These are phyloP conservation scores for Hyaloscypha variabilis DNA, from an alignment of 495 filamentous ascomycete genomes.

Conservation along the genomic window DNA sequence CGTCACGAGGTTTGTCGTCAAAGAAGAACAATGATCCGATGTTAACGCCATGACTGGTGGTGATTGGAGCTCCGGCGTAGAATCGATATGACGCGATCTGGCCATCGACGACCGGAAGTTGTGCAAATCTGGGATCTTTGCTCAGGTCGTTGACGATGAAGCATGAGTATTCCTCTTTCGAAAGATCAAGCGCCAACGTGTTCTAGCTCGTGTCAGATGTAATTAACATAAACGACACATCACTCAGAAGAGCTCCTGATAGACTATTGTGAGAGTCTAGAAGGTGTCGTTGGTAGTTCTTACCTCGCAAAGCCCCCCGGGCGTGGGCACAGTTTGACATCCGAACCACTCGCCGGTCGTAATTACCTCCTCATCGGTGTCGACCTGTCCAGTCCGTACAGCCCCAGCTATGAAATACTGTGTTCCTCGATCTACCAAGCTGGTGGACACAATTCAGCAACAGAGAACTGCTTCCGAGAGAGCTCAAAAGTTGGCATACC, in stretches of 20 bases:
- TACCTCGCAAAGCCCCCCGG: constrained; percentile 30
- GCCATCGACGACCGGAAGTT: constrained; percentile 43
- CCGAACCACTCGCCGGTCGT: constrained; percentile 24
- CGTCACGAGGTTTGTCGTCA: constrained; percentile 57
- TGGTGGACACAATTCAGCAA: not conserved
- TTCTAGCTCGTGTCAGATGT: constrained; percentile 12
- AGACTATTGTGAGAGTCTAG: not conserved
- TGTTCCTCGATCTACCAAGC: constrained; percentile 19
- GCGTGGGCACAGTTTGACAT: constrained; percentile 18
- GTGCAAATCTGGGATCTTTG: constrained; percentile 48
- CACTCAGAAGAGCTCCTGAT: too few species aligned
- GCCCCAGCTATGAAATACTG: constrained; percentile 31
- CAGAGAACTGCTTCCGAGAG: not conserved
- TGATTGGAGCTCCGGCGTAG: constrained; percentile 69
- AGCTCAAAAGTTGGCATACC: constrained; percentile 13
- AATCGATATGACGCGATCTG: constrained; percentile 46
- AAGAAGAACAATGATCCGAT: constrained; percentile 73
- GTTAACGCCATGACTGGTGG: constrained; percentile 66
- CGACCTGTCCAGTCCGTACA: not conserved
- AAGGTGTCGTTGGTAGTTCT: not conserved
- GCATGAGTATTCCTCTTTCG: constrained; percentile 18
- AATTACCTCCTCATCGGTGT: constrained; percentile 1
- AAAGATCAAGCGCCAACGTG: constrained; percentile 14
- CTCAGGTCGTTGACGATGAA: constrained; percentile 46
- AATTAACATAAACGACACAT: too few species aligned